Base-by-base conservation (phyloP, 2,329 filamentous ascomycete genomes). In the Cladophialophora carrionii region DNA sequence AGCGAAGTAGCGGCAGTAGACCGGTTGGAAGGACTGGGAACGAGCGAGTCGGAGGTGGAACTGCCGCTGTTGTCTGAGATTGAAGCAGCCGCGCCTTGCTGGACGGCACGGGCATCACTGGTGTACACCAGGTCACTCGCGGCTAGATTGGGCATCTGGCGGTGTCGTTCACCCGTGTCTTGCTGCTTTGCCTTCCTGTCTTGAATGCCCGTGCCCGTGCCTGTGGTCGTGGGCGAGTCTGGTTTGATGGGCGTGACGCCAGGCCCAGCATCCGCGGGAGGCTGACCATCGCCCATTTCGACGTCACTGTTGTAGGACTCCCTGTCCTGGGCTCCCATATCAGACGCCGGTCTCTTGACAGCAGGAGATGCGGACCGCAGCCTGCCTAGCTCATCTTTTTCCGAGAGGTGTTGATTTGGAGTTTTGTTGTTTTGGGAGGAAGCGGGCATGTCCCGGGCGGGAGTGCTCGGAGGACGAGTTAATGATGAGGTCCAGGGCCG, bases 311-410 rank as follows among this genome's bases (percentile, higher is more conserved):
- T 68, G 52, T 73, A 70, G 52, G 67, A 63, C 57, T 72, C 71
- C 49, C 67, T 62, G 31, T 75, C 73, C 56, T 73, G 73, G 41
- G 74, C 80, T 68, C 84, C 83, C 82, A 85, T 84, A 66, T 82
- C 82, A 37, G 82, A 80, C 49, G 83, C 83, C 61, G 78, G 79
- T 68, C 84, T 78, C 74, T 86, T 86, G 5, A 75, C 66, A 31
- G 83, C 82, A 34, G 84, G 84, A 55, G 82, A 84, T 17, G 80
- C 80, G 32, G 82, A 81, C 62, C 84, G 66, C 64, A 71, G 71
- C 49, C 72, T 63, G 60, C 61, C 57, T 58, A 68, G 67, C 66
- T 72, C 70, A 72, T 72, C 69, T 67, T 69, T 69, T 68, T 63
- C 65, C 57, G 65, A 64, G 29, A 74, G 68, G 32, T 57, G 73